phyloP scores from a whole-genome alignment of 768 basidiomycete species.

The Suillus fuscotomentosus region DNA sequence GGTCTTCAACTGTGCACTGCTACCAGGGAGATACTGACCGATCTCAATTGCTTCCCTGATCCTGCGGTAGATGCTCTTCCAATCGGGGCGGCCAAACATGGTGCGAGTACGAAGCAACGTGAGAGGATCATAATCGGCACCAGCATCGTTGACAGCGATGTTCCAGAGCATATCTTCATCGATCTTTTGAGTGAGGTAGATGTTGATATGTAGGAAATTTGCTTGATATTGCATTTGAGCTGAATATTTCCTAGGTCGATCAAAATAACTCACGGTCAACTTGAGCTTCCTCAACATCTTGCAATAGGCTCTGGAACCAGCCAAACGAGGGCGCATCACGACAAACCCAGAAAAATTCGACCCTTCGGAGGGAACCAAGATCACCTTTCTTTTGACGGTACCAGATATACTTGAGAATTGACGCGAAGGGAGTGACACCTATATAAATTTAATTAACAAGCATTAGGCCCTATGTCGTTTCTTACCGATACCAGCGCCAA shows the following conservation, averaged over 20 bases:
- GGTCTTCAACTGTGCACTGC: constrained; percentile 75
- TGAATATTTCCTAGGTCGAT: neutral
- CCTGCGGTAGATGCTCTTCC: constrained; percentile 74
- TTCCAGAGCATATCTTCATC: constrained; percentile 89
- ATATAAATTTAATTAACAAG: constrained; percentile 5
- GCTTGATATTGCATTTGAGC: constrained; percentile 43
- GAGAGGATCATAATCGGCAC: constrained; percentile 84
- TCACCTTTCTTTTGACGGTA: constrained; percentile 81
- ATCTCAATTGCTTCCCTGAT: constrained; percentile 77
- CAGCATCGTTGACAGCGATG: constrained; percentile 84
- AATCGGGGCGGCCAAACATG: constrained; percentile 91
- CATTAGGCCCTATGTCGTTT: neutral
- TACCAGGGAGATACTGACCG: constrained; percentile 80
- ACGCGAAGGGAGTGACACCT: constrained; percentile 94
- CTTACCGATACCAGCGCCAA: constrained; percentile 91
- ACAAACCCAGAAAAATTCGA: constrained; percentile 95
- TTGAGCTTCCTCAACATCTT: constrained; percentile 86
- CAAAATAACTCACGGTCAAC: constrained; percentile 68
- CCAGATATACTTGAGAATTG: constrained; percentile 95
- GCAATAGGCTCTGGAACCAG: constrained; percentile 91
- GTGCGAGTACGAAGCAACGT: constrained; percentile 87
- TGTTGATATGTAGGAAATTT: constrained; percentile 89
- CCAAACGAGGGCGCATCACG: constrained; percentile 96
- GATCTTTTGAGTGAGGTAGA: constrained; percentile 88
- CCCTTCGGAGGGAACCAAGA: constrained; percentile 78